Base-by-base conservation (phyloP, 2,329 filamentous ascomycete species). In the Diplodia corticola region DNA sequence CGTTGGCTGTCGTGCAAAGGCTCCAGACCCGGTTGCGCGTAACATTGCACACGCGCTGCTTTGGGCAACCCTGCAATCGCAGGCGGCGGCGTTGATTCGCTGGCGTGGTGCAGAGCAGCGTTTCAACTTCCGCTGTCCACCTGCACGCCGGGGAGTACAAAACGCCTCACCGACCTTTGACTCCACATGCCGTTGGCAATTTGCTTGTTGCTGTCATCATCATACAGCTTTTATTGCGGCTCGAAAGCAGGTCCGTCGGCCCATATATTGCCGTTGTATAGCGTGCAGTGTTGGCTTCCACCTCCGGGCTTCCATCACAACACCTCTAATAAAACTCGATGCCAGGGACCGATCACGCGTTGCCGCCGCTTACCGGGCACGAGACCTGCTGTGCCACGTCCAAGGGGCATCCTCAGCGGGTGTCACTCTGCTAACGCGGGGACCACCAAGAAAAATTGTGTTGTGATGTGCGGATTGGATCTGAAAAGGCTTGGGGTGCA, bases 401-500 rank as follows among this genome's bases (percentile, higher is more conserved):
- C 55, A 22, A 60, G 24, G 35, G 37, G 20, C 12, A 12, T 20
- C 53, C 17, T 33, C 53, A 44, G 53, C 37, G 55, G 55, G 20
- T 60, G 55, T 60, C 37, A 60, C 55, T 3, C 24, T 46, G 37
- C 37, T 59, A 48, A 59, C 33, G 33, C 53, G 53, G 53, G 30
- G 51, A 57, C 30, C 28, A 40, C 37, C 37, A 59, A 59, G 55
- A 37, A 59, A 24, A 59, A 13, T 46, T 59, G 55, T 59, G 33
- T 17, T 44, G 33, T 17, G 54, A 13, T n/a, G n/a, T 9, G 53
- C 33, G 53, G 20, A 24, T 40, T 57, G 53, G 37, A 46, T 60
- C 55, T 60, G 55, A 46, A 60, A 60, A 40, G 48, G 55, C 55
- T 60, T 46, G 37, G 55, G 55, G 55, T 60, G 55, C 54, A 59